Conservation (phyloP, 768 basidiomycete genomes). For the Dentipellis sp. region DNA sequence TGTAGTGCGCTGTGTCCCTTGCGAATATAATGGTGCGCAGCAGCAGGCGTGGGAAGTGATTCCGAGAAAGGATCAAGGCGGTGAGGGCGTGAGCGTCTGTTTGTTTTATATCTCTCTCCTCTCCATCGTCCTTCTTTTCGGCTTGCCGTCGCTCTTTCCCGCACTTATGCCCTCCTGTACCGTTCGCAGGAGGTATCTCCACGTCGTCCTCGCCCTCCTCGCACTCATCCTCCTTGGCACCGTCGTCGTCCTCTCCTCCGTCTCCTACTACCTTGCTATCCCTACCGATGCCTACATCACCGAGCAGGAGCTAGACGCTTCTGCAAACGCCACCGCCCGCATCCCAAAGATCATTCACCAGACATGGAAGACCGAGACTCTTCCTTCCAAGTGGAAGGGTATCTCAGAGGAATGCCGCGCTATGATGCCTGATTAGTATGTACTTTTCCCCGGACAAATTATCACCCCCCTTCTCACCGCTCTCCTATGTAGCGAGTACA, state of each 20-base stretch:
- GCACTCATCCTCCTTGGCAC: slow-evolving; percentile 81
- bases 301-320: slow-evolving; percentile 62
- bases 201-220: slow-evolving; percentile 44
- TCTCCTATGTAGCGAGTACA: slow-evolving; percentile 66
- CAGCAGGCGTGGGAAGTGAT: neutral
- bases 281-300: slow-evolving; percentile 69
- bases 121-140: slow-evolving; percentile 6
- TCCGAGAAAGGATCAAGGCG: neutral
- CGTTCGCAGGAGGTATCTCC: slow-evolving; percentile 34
- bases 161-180: slow-evolving; percentile 12
- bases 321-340: slow-evolving; percentile 56
- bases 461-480: slow-evolving; percentile 8
- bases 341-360: slow-evolving; percentile 94
- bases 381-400: slow-evolving; percentile 74
- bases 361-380: slow-evolving; percentile 91
- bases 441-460: slow-evolving; percentile 14
- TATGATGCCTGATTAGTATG: slow-evolving; percentile 96
- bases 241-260: slow-evolving; percentile 82
- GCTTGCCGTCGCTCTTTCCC: slow-evolving; percentile 13
- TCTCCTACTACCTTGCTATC: slow-evolving; percentile 85
- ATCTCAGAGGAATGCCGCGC: slow-evolving; percentile 80
- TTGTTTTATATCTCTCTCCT: slow-evolving; percentile 5
- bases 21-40: neutral
- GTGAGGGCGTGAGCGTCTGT: neutral
- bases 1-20: neutral